Base-by-base conservation (phyloP, 495 filamentous ascomycete species). In the Alectoria sarmentosa region DNA sequence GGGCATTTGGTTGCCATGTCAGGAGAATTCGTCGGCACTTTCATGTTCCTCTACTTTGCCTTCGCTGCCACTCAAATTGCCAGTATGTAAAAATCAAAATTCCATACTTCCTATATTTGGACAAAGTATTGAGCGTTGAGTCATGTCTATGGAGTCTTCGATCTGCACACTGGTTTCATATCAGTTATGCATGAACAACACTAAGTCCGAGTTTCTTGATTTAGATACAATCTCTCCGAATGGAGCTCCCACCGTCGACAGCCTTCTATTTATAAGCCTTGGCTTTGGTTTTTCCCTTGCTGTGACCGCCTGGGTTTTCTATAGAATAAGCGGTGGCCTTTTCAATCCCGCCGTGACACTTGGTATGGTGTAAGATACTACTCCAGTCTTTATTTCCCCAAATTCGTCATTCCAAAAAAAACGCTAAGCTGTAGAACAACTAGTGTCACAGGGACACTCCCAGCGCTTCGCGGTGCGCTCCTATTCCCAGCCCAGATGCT, bases 291-390 rank as follows among this genome's bases (percentile, higher is more conserved):
- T 91, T 70, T 85, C 86, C 8, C 78, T 96, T 62, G 84, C 83
- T 23, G 88, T 89, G 71, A 94, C 92, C 69, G 88, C 88, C 4
- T 96, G 89, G 90, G 83, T 89, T 1, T 95, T 94, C 77, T 94
- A 88, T 73, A 84, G 90, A 15, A 83, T 93, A 42, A 87, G 82
- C 5, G 90, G 90, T 15, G 90, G 90, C 11, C 73, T 91, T 9
- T 95, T 94, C 74, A 93, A 95, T 71, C 91, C 91, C 0, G 88
- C 85, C 44, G 88, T 85, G 75, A 23, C 4, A 85, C 84, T 28
- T 88, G 91, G 73, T 91, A 92, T 75, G 88, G 91, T 62, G 52
- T 55, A 61, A 62, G 42, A 60, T 26, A 19, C 73, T 90, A 11
- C 92, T 92, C 74, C 92, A 93, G 69, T 91, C 91, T 0, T 87